Conservation (phyloP, 306 rosid genomes). For the Malus sieversii region DNA sequence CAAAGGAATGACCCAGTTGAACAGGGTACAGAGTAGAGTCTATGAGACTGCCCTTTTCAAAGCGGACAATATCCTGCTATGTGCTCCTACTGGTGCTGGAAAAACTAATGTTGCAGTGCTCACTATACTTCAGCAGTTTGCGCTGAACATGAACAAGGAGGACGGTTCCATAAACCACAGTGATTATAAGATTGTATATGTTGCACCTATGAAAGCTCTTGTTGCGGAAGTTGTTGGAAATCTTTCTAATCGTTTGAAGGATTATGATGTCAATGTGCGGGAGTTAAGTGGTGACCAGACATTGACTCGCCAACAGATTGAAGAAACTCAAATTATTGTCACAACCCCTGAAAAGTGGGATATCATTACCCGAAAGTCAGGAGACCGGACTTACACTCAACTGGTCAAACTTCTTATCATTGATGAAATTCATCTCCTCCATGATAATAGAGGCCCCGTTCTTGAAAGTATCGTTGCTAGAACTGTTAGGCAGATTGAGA, state of each 20-base stretch:
- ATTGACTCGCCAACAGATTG: constrained; percentile 83
- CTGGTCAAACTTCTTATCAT: constrained; percentile 84
- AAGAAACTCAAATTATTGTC: constrained; percentile 92
- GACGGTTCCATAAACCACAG: constrained; percentile 76
- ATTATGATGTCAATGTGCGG: constrained; percentile 71
- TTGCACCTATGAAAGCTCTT: constrained; percentile 99
- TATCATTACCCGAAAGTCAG: constrained; percentile 88
- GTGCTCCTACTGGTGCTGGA: constrained; percentile 99
- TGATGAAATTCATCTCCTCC: constrained; percentile 97
- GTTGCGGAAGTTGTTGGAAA: constrained; percentile 97
- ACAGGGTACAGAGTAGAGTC: constrained; percentile 88
- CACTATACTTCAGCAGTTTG: constrained; percentile 88
- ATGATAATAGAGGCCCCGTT: constrained; percentile 96
- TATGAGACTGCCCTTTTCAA: constrained; percentile 75
- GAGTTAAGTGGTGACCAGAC: constrained; percentile 96
- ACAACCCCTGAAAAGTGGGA: constrained; percentile 99
- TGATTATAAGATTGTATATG: constrained; percentile 84
- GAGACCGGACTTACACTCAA: constrained; percentile 92
- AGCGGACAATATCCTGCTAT: constrained; percentile 64
- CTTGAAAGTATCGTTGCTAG: constrained; percentile 96
- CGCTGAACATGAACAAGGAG: constrained; percentile 57
- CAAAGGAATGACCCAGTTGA: constrained; percentile 84
- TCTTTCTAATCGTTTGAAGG: constrained; percentile 85
- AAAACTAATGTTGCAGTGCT: constrained; percentile 98
- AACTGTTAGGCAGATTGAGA: constrained; percentile 93